Percentiles rank a stretch among this genome's conserved stretches.
Conservation (phyloP, 2,329 filamentous ascomycete genomes). For the Diaporthe citrichinensis region DNA sequence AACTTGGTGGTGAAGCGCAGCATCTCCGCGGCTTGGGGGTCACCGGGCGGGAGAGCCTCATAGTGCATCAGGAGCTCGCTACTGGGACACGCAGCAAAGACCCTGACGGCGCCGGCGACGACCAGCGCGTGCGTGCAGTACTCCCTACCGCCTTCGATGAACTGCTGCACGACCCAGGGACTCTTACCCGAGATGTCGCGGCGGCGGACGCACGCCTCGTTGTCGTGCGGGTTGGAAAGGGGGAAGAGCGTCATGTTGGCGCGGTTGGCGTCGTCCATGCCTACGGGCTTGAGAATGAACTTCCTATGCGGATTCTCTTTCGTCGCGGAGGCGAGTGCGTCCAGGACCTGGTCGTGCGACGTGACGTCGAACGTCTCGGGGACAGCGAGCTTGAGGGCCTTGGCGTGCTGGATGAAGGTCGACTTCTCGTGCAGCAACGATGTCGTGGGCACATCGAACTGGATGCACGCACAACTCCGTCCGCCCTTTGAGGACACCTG, state of each 20-base stretch:
- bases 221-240: slow-evolving; percentile 64
- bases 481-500: slow-evolving; percentile 56
- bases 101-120: slow-evolving; percentile 73
- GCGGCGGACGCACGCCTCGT: slow-evolving; percentile 65
- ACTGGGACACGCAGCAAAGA: slow-evolving; percentile 77
- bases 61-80: slow-evolving; percentile 77
- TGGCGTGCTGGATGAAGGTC: slow-evolving; percentile 72
- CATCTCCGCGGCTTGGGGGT: slow-evolving; percentile 71
- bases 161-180: slow-evolving; percentile 80
- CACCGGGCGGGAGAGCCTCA: slow-evolving; percentile 67
- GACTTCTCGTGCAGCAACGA: slow-evolving; percentile 75
- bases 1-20: slow-evolving; percentile 74
- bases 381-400: slow-evolving; percentile 65
- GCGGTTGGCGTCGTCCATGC: slow-evolving; percentile 71
- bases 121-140: slow-evolving; percentile 81
- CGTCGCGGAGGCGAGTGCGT: slow-evolving; percentile 59
- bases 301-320: slow-evolving; percentile 49
- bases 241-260: slow-evolving; percentile 77
- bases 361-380: slow-evolving; percentile 68
- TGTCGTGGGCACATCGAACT: slow-evolving; percentile 71
- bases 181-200: slow-evolving; percentile 67
- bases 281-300: slow-evolving; percentile 78
- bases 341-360: slow-evolving; percentile 65
- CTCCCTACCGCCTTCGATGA: slow-evolving; percentile 70
- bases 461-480: slow-evolving; percentile 69